Evolutionary conservation across 2,329 filamentous ascomycete genomes (phyloP), one percentile per base, ranked within the genome.

Genomic region (Trichoderma gracile): DNA sequence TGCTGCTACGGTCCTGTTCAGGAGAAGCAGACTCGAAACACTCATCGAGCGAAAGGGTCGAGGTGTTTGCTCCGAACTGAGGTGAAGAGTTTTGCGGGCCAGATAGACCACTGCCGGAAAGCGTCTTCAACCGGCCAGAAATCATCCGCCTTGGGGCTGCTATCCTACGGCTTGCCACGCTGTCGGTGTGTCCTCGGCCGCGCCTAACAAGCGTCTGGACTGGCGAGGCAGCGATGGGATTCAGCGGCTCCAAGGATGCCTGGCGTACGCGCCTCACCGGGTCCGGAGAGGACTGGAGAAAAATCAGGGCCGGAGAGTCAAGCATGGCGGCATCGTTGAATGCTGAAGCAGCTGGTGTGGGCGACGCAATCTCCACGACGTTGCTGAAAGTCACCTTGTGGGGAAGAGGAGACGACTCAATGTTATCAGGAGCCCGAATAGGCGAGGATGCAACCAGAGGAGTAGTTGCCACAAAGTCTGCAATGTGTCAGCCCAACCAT

Each of bases 361-460:
- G 91, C 33, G 91, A 93, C 33, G 86, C 84, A 61, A 92, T 77
- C 68, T 89, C 87, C 67, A 91, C 81, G 69, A 89, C 83, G 33
- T 82, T 76, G 78, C 82, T 78, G 72, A 87, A 93, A 14, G 90
- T 84, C 33, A 84, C 81, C 81, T 97, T 97, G 81, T 97, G 92
- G 66, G 93, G 93, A 46, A 98, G 79, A 45, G 95, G 94, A 50
- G 94, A 97, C 76, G 97, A 88, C 73, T 98, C 93, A 92, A 98
- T 97, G 63, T 87, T 82, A 75, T 97, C 93, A 66, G 86, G 84
- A 62, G 82, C 78, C 42, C 84, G 84, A 63, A 86, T 86, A 7
- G 93, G 93, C 50, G 94, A 96, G 7, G 93, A 97, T 1, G 92
- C 90, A 3, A 79, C 88, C 59, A 96, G 82, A 49, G 92, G 91